phyloP scores from a whole-genome alignment of 2,329 filamentous ascomycete species.

The Phyllosticta ampelicida region DNA sequence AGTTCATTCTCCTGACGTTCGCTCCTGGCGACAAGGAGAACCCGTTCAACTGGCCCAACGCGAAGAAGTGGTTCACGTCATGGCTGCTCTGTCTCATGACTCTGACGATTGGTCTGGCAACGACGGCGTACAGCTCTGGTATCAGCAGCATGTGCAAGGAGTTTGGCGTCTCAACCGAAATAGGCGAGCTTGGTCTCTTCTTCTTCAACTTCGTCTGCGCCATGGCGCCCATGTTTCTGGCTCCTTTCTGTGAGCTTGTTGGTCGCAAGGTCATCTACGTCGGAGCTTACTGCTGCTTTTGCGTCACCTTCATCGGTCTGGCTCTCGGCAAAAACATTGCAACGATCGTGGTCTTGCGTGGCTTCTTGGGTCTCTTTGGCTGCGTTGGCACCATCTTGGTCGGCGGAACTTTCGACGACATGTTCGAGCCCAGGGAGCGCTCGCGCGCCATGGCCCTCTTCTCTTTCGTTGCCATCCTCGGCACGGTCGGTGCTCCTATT shows the following conservation, averaged over 20 bases:
- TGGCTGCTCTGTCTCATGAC: constrained; percentile 42
- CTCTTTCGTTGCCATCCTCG: constrained; percentile 40
- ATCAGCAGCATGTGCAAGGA: constrained; percentile 38
- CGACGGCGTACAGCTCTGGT: constrained; percentile 42
- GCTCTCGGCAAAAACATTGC: constrained; percentile 39
- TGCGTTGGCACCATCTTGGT: constrained; percentile 41
- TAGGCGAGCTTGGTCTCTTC: constrained; percentile 41
- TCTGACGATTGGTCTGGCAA: constrained; percentile 44
- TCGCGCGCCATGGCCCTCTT: constrained; percentile 39
- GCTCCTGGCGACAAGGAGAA: constrained; percentile 38
- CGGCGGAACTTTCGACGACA: constrained; percentile 40
- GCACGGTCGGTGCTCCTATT: constrained; percentile 43
- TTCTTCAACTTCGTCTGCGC: constrained; percentile 41
- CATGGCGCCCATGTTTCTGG: constrained; percentile 37
- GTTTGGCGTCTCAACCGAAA: constrained; percentile 30
- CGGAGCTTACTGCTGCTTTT: constrained; percentile 37
- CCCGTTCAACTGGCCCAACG: constrained; percentile 41
- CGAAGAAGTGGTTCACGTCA: constrained; percentile 37
- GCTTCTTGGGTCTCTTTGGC: constrained; percentile 39
- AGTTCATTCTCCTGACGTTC: constrained; percentile 39
- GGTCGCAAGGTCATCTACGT: constrained; percentile 38
- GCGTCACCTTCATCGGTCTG: constrained; percentile 38
- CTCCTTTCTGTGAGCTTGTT: constrained; percentile 41
- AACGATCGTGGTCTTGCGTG: constrained; percentile 38
- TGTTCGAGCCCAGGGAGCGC: constrained; percentile 37